Base-by-base conservation (phyloP, 2,329 filamentous ascomycete species). In the Colletotrichum sidae region DNA sequence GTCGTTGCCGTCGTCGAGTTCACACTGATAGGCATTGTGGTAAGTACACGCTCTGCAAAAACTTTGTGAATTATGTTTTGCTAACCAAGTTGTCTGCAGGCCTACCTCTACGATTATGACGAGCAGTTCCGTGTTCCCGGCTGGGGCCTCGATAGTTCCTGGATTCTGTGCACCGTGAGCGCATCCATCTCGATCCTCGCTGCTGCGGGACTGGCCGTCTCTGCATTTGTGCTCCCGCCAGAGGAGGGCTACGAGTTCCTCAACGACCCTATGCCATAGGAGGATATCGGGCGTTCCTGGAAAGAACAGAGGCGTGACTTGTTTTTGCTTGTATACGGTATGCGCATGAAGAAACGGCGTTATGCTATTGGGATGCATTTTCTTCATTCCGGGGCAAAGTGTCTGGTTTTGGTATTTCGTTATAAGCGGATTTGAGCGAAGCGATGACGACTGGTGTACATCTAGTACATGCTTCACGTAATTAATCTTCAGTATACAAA, bases 241-340 rank as follows among this genome's bases (percentile, higher is more conserved):
- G 94, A 97, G 75, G 92, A 92, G 72, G 94, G 93, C 60, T 97
- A 97, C 79, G 92, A 97, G 75, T 86, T 92, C 68, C 73, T 87
- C 66, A 74, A 78, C 11, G 84, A 86, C 35, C 78, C 81, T 3
- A 62, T 79, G 17, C 65, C 67, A 9, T 69, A 17, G 10, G 33
- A 49, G 39, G 10, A 15, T 9, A 1, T n/a, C 15, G 35, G 9
- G 10, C 8, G 25, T 41, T 15, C 15, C 11, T 3, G 34, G 25
- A 33, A 13, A 39, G 2, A 12, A 2, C n/a, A 49, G 59, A 57
- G n/a, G 10, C 47, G 53, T 25, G 8, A 9, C 6, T 17, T 45
- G 8, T 11, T 45, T 45, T 39, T 46, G 39, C 3, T 34, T 55
- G 9, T 8, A 33, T 46, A 15, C n/a, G n/a, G 37, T 54, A 35